Percentiles rank a stretch among this genome's conserved stretches.
phyloP scores from a whole-genome alignment of 495 filamentous ascomycete species.

The Penicillium waksmanii region DNA sequence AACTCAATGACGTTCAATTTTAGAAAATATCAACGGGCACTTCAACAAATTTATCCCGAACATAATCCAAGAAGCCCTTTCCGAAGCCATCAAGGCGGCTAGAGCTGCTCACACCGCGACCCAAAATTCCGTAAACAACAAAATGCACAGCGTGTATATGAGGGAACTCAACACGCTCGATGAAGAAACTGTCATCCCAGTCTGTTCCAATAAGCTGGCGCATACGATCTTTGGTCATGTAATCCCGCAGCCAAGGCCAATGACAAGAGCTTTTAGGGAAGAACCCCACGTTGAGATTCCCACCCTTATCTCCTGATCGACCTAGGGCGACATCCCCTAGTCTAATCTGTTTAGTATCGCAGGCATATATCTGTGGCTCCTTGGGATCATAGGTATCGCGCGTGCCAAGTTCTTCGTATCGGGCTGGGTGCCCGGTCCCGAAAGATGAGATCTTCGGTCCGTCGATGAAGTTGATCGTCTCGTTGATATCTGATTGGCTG shows the following conservation, averaged over 20 bases:
- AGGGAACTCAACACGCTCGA: constrained; percentile 53
- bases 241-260: constrained; percentile 50
- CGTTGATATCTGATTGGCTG: constrained; percentile 27
- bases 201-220: constrained; percentile 35
- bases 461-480: constrained; percentile 26
- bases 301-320: constrained; percentile 55
- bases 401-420: constrained; percentile 17
- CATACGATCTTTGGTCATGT: constrained; percentile 42
- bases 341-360: constrained; percentile 20
- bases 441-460: constrained; percentile 9
- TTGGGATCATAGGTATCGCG: constrained; percentile 27
- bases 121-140: constrained; percentile 54
- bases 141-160: constrained; percentile 50
- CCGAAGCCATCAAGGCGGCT: constrained; percentile 51
- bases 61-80: constrained; percentile 56
- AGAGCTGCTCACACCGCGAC: constrained; percentile 52
- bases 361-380: constrained; percentile 19
- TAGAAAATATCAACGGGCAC: constrained; percentile 31
- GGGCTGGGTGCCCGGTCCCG: constrained; percentile 22
- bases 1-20: not conserved
- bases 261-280: constrained; percentile 39
- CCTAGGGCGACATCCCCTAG: constrained; percentile 46
- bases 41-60: constrained; percentile 49
- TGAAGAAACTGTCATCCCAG: constrained; percentile 25
- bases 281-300: constrained; percentile 54